These are phyloP conservation scores for Lecanicillium sp. DNA, from an alignment of 2,329 filamentous ascomycete species.

Conservation along the genomic window DNA sequence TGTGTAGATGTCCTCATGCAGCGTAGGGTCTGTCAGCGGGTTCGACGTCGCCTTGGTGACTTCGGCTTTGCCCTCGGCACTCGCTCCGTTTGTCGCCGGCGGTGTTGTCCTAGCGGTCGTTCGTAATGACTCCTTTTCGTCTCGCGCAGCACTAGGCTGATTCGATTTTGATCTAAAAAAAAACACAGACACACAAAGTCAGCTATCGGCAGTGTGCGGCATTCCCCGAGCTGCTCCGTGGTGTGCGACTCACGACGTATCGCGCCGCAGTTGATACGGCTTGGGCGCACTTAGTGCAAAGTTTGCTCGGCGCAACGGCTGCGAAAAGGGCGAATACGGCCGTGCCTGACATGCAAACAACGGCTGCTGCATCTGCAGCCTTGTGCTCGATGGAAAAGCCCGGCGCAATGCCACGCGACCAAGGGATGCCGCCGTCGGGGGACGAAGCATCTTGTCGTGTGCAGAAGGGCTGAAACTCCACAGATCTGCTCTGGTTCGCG, in stretches of 20 bases:
- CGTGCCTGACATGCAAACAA: background rate
- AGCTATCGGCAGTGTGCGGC: no score
- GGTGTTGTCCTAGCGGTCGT: background rate
- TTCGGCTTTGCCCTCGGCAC: no score
- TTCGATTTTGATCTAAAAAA: background rate
- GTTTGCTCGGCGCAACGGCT: background rate
- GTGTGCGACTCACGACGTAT: constrained; percentile 10
- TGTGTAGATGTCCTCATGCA: constrained; percentile 91
- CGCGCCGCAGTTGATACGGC: constrained; percentile 1
- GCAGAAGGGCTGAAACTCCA: background rate
- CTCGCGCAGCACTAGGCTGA: background rate
- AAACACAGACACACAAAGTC: no score
- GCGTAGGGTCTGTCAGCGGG: background rate
- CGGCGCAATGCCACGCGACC: background rate
- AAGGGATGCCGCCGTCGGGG: background rate
- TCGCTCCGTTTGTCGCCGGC: no score
- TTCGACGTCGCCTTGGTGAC: background rate
- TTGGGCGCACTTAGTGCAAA: background rate
- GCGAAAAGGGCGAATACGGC: background rate
- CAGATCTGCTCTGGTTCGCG: background rate
- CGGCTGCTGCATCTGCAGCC: no score
- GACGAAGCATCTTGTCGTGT: background rate
- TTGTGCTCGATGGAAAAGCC: background rate
- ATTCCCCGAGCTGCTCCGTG: no score
- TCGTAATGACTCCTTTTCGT: background rate